Evolutionary conservation across 2,329 filamentous ascomycete genomes (phyloP), one percentile per base, ranked within the genome.

Genomic region (Penicillium digitatum): DNA sequence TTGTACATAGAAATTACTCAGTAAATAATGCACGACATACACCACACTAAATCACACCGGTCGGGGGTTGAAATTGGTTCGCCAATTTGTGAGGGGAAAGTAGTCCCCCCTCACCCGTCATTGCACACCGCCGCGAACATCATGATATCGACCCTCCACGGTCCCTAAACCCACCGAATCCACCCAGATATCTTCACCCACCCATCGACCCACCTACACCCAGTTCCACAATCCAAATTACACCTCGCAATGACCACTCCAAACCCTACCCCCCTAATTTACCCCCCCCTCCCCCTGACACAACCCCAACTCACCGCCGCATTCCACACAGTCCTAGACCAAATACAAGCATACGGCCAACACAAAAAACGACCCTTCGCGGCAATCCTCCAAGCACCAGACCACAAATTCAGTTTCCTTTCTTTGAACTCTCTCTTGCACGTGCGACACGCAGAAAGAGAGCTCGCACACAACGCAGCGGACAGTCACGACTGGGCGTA

Each of bases 381-480:
- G 9, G 78, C 76, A 1, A 71, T 77, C 29, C 72, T 82, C 11
- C 62, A 81, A 1, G 79, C 69, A 0, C 78, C 80, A 0, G 78
- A 81, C 67, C 79, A 81, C 59, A 68, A 72, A 59, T 79, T 77
- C 0, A 68, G 79, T 20, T 67, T 82, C 2, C 69, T 80, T 47
- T 74, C 72, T 31, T 80, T 81, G 57, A 76, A 78, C 61, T 79
- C 78, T 24, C 71, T 82, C 29, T 79, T 79, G 37, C 79, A 81
- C 60, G 77, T 82, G 46, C 78, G 81, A 57, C 80, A 82, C 59
- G 79, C 80, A 16, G 80, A 82, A 65, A 74, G 73, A 46, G 76
- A 76, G 39, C 71, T 82, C 5, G 79, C 79, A 1, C 75, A 78
- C 32, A 70, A 81, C 29, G 78, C 79, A 1, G 76, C 79, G 16